Evolutionary conservation across 139 green algal genomes (phyloP).

Genomic region (Chlorella sp.): DNA sequence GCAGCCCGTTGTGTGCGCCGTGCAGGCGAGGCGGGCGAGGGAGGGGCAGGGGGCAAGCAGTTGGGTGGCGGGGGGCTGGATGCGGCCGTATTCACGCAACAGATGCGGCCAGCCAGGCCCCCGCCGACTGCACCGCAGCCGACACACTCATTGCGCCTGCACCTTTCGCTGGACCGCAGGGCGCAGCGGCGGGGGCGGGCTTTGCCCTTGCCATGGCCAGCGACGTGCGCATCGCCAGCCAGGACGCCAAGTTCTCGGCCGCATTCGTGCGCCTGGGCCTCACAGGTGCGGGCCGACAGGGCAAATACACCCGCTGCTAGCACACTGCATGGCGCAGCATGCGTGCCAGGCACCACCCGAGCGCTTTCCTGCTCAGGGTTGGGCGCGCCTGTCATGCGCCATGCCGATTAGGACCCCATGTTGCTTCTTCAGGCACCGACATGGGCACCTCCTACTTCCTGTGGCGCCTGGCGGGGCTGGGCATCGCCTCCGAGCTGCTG

Average conservation of each 20-base stretch:
- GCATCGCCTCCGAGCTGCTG: constrained; percentile 37
- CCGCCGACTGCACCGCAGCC: too few relatives aligned
- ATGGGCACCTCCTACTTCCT: constrained; percentile 48
- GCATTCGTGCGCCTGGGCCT: constrained; percentile 46
- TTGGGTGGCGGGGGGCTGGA: not conserved
- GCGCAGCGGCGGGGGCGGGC: constrained; percentile 33
- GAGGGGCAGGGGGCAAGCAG: not conserved
- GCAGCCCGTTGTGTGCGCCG: constrained; percentile 25
- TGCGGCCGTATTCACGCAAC: too few relatives aligned
- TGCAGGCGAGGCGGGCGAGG: not conserved
- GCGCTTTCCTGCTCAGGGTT: too few relatives aligned
- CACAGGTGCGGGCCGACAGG: constrained; percentile 1
- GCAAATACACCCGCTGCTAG: too few relatives aligned
- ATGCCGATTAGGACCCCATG: too few relatives aligned
- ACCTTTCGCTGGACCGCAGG: not conserved
- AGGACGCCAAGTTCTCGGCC: constrained; percentile 21
- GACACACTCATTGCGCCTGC: too few relatives aligned
- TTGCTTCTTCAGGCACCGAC: constrained; percentile 38
- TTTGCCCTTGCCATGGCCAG: constrained; percentile 39
- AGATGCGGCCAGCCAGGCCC: too few relatives aligned
- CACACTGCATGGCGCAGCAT: too few relatives aligned
- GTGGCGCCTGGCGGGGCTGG: constrained; percentile 34
- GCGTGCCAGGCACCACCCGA: too few relatives aligned
- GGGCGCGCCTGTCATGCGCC: too few relatives aligned
- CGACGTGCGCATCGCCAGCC: constrained; percentile 34